Conservation (phyloP, 805 yeast genomes). For the Yarrowia hollandica region DNA sequence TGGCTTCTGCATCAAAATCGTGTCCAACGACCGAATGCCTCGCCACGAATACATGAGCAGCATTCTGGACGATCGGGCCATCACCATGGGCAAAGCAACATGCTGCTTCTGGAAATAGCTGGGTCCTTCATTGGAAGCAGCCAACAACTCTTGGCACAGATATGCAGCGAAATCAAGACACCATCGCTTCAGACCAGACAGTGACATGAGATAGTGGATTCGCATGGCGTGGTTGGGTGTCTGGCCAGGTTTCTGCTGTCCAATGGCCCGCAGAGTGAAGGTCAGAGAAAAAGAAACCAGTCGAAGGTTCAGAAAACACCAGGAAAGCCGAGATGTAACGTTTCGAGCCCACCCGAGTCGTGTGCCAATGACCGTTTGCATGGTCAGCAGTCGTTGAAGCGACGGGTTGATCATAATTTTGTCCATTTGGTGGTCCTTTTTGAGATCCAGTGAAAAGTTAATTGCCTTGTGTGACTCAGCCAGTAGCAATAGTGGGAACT, state of each 20-base stretch:
- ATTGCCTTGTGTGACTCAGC: conserved; percentile 75
- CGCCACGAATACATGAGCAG: conserved; percentile 42
- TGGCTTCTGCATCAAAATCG: conserved; percentile 7
- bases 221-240: conserved; percentile 47
- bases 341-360: conserved; percentile 48
- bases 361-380: conserved; percentile 67
- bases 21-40: conserved; percentile 44
- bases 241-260: conserved; percentile 49
- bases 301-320: conserved; percentile 66
- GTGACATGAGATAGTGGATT: conserved; percentile 32
- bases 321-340: conserved; percentile 52
- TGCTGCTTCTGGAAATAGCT: conserved; percentile 18
- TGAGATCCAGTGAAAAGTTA: conserved; percentile 66
- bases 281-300: conserved; percentile 71
- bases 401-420: conserved; percentile 75
- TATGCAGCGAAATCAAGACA: conserved; percentile 73
- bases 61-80: conserved; percentile 43
- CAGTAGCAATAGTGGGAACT: conserved; percentile 49
- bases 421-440: conserved; percentile 69
- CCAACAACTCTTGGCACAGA: conserved; percentile 63
- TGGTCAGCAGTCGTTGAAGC: conserved; percentile 65
- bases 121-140: conserved; percentile 34
- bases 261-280: conserved; percentile 55
- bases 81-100: conserved; percentile 39
- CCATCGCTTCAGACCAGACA: conserved; percentile 84